These are phyloP conservation scores for Talaromyces sp. DNA, from an alignment of 2,329 filamentous ascomycete species.

Conservation along the genomic window DNA sequence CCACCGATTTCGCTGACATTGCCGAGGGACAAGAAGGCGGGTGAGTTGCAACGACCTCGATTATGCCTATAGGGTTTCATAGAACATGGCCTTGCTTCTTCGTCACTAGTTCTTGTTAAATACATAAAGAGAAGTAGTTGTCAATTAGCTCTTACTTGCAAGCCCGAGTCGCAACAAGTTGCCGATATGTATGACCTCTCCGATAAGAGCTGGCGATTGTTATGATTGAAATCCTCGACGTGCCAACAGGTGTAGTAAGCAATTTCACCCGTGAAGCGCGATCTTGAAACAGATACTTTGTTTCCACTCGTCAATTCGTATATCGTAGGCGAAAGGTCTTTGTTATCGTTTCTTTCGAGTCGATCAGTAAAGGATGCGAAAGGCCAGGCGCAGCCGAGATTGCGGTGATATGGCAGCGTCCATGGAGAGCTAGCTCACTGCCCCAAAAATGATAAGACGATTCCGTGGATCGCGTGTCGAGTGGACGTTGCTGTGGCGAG, in stretches of 20 bases:
- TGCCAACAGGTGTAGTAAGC: neutral
- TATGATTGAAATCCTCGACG: neutral
- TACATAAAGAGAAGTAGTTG: conserved; percentile 1
- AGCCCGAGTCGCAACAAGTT: neutral
- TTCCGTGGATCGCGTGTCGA: neutral
- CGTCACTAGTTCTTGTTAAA: neutral
- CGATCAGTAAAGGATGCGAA: conserved; percentile 5
- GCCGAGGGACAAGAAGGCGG: conserved; percentile 23
- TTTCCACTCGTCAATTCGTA: neutral
- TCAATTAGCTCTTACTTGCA: neutral
- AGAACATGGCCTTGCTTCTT: conserved; percentile 14
- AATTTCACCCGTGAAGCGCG: neutral
- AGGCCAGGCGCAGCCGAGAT: conserved; percentile 15
- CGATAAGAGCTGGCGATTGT: neutral
- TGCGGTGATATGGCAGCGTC: conserved; percentile 12
- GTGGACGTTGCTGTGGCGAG: neutral
- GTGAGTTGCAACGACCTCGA: conserved; percentile 7
- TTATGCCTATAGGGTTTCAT: neutral
- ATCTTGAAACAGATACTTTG: neutral
- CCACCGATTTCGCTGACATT: conserved; percentile 39
- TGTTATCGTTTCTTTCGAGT: conserved; percentile 5
- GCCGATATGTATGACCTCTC: neutral
- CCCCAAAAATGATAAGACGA: neutral
- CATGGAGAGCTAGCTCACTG: conserved; percentile 15
- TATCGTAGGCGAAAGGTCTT: conserved; percentile 1